phyloP scores from a whole-genome alignment of 768 basidiomycete species.

The Mrakia blollopis region DNA sequence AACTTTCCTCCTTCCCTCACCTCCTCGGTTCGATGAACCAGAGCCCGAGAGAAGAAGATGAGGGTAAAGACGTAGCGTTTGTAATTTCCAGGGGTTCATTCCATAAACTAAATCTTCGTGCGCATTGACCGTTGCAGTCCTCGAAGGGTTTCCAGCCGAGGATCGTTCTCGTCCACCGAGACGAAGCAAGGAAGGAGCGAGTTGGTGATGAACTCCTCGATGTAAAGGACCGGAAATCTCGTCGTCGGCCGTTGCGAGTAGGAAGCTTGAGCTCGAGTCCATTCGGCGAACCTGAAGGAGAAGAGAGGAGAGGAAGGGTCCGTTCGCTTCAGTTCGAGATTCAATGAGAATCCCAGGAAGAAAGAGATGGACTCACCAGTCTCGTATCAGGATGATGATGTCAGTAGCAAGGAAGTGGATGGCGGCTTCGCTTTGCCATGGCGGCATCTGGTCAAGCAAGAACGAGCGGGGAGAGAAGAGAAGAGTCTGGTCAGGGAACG shows the following conservation, averaged over 20 bases:
- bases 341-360: neutral
- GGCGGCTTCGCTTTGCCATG: slow-evolving; percentile 22
- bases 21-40: neutral
- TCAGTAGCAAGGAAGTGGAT: slow-evolving; percentile 26
- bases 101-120: slow-evolving; percentile 14
- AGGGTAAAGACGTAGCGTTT: neutral
- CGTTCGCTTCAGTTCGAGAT: neutral
- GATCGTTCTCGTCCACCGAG: slow-evolving; percentile 20
- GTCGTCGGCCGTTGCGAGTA: slow-evolving; percentile 18
- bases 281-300: slow-evolving; percentile 29
- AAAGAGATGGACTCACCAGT: slow-evolving; percentile 4
- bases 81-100: neutral
- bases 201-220: slow-evolving; percentile 33
- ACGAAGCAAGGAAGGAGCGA: slow-evolving; percentile 27
- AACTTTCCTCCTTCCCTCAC: neutral
- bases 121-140: slow-evolving; percentile 17
- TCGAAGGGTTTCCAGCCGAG: slow-evolving; percentile 16
- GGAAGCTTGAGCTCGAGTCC: slow-evolving; percentile 27
- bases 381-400: slow-evolving; percentile 19
- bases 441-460: slow-evolving; percentile 6
- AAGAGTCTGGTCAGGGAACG: neutral
- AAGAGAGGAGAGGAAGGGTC: neutral
- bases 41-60: neutral
- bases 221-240: slow-evolving; percentile 31
- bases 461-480: neutral